Percentiles rank a stretch among this genome's conserved stretches.
These are phyloP conservation scores for Cardamine resedifolia DNA, from an alignment of 345 rosid genomes.

Conservation along the genomic window DNA sequence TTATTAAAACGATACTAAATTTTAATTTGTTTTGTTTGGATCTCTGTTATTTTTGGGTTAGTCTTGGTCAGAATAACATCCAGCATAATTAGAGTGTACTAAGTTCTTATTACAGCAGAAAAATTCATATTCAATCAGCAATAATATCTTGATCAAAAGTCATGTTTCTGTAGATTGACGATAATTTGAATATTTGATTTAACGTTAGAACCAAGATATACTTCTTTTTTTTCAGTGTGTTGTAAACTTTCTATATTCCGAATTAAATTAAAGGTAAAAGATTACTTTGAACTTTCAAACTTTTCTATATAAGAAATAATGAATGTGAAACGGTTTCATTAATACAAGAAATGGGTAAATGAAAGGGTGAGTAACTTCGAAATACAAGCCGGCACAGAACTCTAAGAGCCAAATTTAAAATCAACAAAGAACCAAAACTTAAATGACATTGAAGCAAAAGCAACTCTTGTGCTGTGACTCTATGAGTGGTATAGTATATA, in stretches of 20 bases:
- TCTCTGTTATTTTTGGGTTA: not conserved
- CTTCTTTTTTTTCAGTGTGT: too few relatives aligned
- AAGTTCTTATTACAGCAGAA: not conserved
- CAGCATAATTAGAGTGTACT: not conserved
- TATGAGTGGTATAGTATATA: not conserved
- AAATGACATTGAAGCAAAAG: conserved; percentile 19
- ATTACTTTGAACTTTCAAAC: not conserved
- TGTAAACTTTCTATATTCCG: not conserved
- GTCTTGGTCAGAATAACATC: not conserved
- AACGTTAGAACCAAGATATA: not conserved
- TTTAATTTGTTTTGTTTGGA: not conserved
- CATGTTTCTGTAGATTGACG: not conserved
- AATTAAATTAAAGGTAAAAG: too few relatives aligned
- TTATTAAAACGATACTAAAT: not conserved
- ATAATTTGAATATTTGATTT: not conserved
- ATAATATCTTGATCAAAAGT: not conserved
- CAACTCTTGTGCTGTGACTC: not conserved
- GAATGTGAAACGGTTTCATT: conserved; percentile 7
- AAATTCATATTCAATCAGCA: not conserved
- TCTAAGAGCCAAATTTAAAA: conserved; percentile 16
- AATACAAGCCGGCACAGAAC: conserved; percentile 23
- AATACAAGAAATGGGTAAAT: not conserved
- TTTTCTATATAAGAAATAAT: not conserved
- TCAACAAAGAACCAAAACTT: not conserved
- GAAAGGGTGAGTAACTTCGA: conserved; percentile 20